phyloP scores from a whole-genome alignment of 2,329 filamentous ascomycete genomes.

The Pseudogymnoascus sp. region DNA sequence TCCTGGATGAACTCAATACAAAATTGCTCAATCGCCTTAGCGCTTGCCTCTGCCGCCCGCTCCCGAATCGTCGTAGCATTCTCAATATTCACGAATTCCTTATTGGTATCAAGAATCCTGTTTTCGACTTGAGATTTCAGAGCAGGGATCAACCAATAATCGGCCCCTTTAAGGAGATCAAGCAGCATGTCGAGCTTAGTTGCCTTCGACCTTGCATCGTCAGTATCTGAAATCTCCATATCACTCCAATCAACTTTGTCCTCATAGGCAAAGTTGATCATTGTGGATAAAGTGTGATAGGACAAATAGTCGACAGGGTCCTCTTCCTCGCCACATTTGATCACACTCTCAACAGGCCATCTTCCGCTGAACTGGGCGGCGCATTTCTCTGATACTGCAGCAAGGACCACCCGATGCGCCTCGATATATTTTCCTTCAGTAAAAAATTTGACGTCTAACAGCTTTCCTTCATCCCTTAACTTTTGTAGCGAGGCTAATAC shows the following conservation, averaged over 20 bases:
- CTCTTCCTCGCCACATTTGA: conserved; percentile 13
- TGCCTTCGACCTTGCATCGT: conserved; percentile 11
- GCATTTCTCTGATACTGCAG: conserved; percentile 16
- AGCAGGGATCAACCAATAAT: conserved; percentile 17
- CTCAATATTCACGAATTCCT: not conserved
- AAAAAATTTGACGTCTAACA: not conserved
- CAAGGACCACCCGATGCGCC: conserved; percentile 10
- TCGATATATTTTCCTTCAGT: not conserved
- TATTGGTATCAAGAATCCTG: conserved; percentile 8
- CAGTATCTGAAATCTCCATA: conserved; percentile 16
- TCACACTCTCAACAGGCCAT: conserved; percentile 12
- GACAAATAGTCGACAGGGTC: conserved; percentile 16
- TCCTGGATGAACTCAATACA: not conserved
- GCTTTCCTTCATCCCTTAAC: not conserved
- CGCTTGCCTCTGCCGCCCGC: not conserved
- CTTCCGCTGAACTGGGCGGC: conserved; percentile 12
- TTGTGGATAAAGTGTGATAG: conserved; percentile 17
- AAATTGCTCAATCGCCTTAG: not conserved
- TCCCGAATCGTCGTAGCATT: not conserved
- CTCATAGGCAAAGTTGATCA: conserved; percentile 21
- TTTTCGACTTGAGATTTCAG: conserved; percentile 17
- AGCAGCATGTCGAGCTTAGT: conserved; percentile 20
- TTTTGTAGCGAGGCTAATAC: not conserved
- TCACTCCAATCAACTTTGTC: conserved; percentile 18
- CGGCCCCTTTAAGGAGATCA: conserved; percentile 19